Conservation (phyloP, 768 basidiomycete species). For the Crassisporium funariophilum region DNA sequence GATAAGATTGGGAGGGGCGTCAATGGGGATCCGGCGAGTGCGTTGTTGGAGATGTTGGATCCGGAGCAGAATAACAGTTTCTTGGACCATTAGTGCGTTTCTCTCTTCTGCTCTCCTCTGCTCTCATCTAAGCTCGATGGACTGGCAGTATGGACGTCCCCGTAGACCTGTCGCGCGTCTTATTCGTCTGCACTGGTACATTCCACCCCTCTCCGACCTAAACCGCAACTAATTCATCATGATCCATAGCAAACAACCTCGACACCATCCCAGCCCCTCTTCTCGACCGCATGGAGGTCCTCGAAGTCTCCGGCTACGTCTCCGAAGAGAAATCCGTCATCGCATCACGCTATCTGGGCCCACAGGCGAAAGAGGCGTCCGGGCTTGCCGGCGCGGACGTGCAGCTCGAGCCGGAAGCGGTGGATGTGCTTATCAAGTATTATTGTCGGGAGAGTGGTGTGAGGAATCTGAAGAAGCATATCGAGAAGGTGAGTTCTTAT, state of each 20-base stretch:
- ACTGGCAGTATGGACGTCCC: conserved; percentile 89
- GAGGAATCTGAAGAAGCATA: conserved; percentile 95
- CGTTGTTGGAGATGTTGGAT: conserved; percentile 90
- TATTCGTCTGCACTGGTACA: conserved; percentile 87
- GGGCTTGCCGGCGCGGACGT: conserved; percentile 89
- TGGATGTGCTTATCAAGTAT: conserved; percentile 91
- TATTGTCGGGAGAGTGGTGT: conserved; percentile 98
- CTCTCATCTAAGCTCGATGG: conserved; percentile 1
- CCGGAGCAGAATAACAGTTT: conserved; percentile 95
- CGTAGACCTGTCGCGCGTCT: conserved; percentile 91
- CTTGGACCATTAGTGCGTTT: conserved; percentile 88
- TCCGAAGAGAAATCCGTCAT: conserved; percentile 91
- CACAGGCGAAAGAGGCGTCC: conserved; percentile 90
- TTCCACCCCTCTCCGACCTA: not conserved
- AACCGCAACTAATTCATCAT: not conserved
- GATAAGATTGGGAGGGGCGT: conserved; percentile 93
- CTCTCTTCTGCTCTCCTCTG: conserved; percentile 6
- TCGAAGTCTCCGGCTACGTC: conserved; percentile 94
- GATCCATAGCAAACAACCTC: conserved; percentile 70
- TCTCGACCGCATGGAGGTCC: conserved; percentile 94
- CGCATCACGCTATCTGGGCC: conserved; percentile 84
- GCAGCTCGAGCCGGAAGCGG: conserved; percentile 68
- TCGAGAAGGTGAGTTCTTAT: conserved; percentile 78
- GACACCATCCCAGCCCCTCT: conserved; percentile 94
- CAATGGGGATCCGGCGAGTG: conserved; percentile 92